Percentiles rank a stretch among this genome's conserved stretches.
Conservation (phyloP, 1,139 yeast genomes). For the Protomyces inundatus region DNA sequence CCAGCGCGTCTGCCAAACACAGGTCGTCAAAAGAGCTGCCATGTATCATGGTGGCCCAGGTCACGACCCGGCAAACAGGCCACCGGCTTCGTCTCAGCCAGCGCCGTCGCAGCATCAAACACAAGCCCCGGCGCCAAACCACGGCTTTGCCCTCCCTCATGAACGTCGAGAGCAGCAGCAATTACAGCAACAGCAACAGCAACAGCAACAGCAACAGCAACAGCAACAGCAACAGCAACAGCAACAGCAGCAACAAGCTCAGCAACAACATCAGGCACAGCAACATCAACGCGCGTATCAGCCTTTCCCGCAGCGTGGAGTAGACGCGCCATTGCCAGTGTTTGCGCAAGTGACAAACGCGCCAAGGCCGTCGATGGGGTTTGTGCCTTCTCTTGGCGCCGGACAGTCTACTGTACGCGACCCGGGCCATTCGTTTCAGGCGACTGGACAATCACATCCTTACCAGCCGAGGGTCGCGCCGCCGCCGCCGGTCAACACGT, state of each 20-base stretch:
- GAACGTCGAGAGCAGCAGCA: not conserved
- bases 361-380: no score
- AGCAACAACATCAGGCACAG: not conserved
- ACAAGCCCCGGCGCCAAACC: not conserved
- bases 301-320: not conserved
- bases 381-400: no score
- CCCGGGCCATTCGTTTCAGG: no score
- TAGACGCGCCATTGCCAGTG: no score
- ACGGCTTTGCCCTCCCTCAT: not conserved
- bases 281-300: not conserved
- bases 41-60: not conserved
- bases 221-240: not conserved
- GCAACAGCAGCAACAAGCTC: not conserved
- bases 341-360: no score
- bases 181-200: not conserved
- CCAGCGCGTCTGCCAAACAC: no score
- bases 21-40: not conserved
- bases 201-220: not conserved
- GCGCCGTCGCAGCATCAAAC: not conserved
- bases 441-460: no score
- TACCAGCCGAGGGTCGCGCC: no score
- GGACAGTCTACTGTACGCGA: no score
- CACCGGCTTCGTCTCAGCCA: not conserved
- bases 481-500: no score
- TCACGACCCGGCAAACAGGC: not conserved